Percentiles rank a stretch among this genome's conserved stretches.
Conservation (phyloP, 23 red algal genomes). For the Gracilariopsis chorda region DNA sequence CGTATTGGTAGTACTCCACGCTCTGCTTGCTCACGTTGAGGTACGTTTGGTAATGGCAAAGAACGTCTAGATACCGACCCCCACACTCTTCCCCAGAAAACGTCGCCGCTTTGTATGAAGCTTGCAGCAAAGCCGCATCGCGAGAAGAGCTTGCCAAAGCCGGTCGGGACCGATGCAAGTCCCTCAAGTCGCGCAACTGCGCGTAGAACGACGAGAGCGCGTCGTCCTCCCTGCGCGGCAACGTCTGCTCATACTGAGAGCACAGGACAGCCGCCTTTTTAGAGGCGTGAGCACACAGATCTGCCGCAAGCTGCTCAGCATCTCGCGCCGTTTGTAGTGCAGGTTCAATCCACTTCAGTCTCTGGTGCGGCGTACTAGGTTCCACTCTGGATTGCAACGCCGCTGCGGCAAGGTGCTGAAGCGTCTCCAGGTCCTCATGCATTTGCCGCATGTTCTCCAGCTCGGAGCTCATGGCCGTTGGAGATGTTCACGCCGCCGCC, state of each 20-base stretch:
- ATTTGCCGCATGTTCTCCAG: slow-evolving; percentile 26
- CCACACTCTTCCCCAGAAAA: slow-evolving; percentile 64
- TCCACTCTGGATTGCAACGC: slow-evolving; percentile 33
- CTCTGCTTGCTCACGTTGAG: slow-evolving; percentile 27
- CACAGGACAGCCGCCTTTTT: not conserved
- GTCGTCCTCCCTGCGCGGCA: not conserved
- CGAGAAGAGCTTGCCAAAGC: not conserved
- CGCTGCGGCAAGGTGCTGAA: slow-evolving; percentile 26
- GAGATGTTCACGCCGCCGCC: no score
- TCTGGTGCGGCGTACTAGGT: not conserved
- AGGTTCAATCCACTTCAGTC: not conserved
- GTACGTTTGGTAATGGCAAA: not conserved
- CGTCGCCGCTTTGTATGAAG: not conserved
- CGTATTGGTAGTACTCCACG: slow-evolving; percentile 62
- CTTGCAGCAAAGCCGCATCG: slow-evolving; percentile 9
- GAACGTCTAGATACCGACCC: slow-evolving; percentile 42
- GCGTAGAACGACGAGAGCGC: slow-evolving; percentile 42
- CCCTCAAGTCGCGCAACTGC: slow-evolving; percentile 42
- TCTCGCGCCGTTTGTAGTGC: slow-evolving; percentile 11
- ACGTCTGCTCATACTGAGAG: not conserved
- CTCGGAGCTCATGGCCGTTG: not conserved
- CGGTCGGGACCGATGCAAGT: slow-evolving; percentile 1
- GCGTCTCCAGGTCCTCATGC: slow-evolving; percentile 61
- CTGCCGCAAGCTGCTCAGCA: slow-evolving; percentile 46
- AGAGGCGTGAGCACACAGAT: not conserved